These are phyloP conservation scores for Epichloe amarillans DNA, from an alignment of 2,329 filamentous ascomycete genomes.

Conservation along the genomic window DNA sequence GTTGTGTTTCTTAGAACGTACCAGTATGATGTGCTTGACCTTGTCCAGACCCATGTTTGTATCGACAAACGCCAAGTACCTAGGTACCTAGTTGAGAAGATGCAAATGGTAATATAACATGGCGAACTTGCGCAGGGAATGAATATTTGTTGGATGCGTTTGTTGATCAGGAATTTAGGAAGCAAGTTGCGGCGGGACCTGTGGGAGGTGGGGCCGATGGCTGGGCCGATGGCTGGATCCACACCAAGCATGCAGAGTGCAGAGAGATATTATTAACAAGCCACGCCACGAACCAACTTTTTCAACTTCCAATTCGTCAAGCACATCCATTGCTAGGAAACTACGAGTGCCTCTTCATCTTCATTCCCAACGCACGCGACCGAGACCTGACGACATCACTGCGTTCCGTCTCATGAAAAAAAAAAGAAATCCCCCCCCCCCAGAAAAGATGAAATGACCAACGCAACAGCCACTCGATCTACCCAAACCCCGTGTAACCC, in stretches of 20 bases:
- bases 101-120: too few relatives aligned
- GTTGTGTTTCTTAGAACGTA: constrained; percentile 19
- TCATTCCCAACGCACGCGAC: too few relatives aligned
- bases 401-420: neutral
- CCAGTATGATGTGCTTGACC: constrained; percentile 66
- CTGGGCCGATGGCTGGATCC: neutral
- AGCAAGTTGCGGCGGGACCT: neutral
- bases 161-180: neutral
- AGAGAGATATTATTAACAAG: too few relatives aligned
- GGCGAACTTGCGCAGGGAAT: neutral
- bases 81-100: neutral
- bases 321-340: too few relatives aligned
- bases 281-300: too few relatives aligned
- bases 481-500: neutral
- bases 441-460: neutral
- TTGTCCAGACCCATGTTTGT: constrained; percentile 29
- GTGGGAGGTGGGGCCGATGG: neutral
- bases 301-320: too few relatives aligned
- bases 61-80: neutral
- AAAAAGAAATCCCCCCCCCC: rapidly evolving
- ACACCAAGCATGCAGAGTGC: too few relatives aligned
- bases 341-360: too few relatives aligned
- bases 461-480: neutral
- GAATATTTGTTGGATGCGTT: neutral
- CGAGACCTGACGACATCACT: too few relatives aligned